Conservation (phyloP, 345 rosid genomes). For the Eucalyptus guilfoylei region DNA sequence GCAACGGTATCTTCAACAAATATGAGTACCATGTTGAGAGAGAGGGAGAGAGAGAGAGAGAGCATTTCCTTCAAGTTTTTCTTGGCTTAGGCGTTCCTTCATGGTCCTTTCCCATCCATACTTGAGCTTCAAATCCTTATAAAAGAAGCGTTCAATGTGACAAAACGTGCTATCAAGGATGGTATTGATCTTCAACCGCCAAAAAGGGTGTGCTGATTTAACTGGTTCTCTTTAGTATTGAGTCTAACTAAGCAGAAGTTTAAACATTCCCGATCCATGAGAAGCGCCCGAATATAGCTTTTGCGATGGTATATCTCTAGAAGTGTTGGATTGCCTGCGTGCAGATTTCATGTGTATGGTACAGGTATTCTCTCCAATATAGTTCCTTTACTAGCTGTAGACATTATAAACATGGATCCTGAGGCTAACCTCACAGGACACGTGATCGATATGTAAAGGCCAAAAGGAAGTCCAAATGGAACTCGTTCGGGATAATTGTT, state of each 20-base stretch:
- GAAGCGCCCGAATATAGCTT: not conserved
- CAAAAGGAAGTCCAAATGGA: not conserved
- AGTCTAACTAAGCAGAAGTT: not conserved
- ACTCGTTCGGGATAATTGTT: not conserved
- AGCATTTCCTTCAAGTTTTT: not conserved
- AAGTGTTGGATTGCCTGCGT: not conserved
- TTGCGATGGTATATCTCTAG: not conserved
- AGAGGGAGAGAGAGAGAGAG: not conserved
- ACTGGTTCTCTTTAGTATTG: not conserved
- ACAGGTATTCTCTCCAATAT: not conserved
- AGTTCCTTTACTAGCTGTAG: not conserved
- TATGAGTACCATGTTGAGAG: not conserved
- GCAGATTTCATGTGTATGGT: not conserved
- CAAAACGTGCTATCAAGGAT: not conserved
- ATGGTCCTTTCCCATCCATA: not conserved
- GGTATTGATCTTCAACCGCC: not conserved
- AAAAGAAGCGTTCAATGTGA: not conserved
- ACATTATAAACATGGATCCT: not conserved
- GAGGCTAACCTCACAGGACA: not conserved
- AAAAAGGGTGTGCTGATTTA: not conserved
- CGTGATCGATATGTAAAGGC: not conserved
- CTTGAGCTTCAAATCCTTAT: not conserved
- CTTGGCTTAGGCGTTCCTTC: not conserved
- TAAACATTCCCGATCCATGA: not conserved
- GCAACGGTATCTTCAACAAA: too few relatives aligned